A percentile compares a stretch with the other conserved stretches of the same genome.
Conservation (phyloP, 108 stramenopile species). For the Pseudonitzschia pungens region DNA sequence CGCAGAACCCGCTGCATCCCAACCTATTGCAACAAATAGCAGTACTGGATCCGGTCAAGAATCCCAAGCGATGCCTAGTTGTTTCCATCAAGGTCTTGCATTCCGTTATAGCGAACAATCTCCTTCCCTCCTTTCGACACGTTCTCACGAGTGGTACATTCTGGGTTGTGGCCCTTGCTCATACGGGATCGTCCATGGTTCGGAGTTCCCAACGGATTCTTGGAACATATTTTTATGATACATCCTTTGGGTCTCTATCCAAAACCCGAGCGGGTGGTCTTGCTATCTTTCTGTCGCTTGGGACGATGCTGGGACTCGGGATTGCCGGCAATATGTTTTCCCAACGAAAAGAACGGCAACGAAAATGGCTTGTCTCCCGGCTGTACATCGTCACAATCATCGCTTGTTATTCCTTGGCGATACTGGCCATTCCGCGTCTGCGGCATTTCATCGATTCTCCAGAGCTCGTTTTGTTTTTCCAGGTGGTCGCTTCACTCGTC, state of each 20-base stretch:
- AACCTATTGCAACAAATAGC: slow-evolving; percentile 17
- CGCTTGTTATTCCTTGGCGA: slow-evolving; percentile 67
- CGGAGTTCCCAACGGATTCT: slow-evolving; percentile 68
- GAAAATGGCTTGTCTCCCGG: slow-evolving; percentile 63
- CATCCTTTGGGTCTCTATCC: slow-evolving; percentile 56
- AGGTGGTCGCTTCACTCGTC: slow-evolving; percentile 54
- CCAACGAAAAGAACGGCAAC: slow-evolving; percentile 44
- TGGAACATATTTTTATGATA: slow-evolving; percentile 72
- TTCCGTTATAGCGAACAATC: slow-evolving; percentile 30
- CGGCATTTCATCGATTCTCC: slow-evolving; percentile 50
- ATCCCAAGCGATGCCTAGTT: slow-evolving; percentile 14
- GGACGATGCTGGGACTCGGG: slow-evolving; percentile 63
- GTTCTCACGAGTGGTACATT: slow-evolving; percentile 67
- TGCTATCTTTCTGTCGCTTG: slow-evolving; percentile 67
- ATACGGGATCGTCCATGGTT: slow-evolving; percentile 72
- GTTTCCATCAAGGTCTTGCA: slow-evolving; percentile 8
- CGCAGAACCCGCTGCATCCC: slow-evolving; percentile 72
- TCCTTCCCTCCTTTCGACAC: slow-evolving; percentile 61
- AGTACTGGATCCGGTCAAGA: not conserved
- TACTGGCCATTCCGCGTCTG: slow-evolving; percentile 64
- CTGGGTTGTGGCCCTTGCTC: slow-evolving; percentile 79
- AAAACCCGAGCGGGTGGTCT: slow-evolving; percentile 61
- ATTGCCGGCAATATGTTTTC: slow-evolving; percentile 70
- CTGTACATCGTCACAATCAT: slow-evolving; percentile 71
- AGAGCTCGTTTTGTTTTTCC: slow-evolving; percentile 59